phyloP scores from a whole-genome alignment of 179 eudicot genomes.

The Dionaea muscipula region DNA sequence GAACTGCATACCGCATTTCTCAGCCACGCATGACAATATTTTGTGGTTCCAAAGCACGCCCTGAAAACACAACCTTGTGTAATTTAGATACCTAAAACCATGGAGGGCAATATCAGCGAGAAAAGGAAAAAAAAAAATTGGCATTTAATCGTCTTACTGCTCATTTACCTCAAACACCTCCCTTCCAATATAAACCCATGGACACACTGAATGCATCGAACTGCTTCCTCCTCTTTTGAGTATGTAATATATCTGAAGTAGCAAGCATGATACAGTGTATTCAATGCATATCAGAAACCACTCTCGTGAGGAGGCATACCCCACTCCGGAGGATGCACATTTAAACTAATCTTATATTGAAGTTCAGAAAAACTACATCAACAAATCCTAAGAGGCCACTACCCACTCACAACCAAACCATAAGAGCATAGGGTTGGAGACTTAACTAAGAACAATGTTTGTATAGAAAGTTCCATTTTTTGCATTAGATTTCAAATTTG shows the following conservation, averaged over 20 bases:
- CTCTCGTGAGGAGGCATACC: too few relatives aligned
- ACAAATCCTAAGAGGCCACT: neutral
- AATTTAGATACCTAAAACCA: neutral
- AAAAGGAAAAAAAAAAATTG: neutral
- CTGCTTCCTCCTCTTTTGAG: conserved; percentile 88
- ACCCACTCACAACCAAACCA: neutral
- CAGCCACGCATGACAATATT: conserved; percentile 98
- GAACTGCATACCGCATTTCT: conserved; percentile 56
- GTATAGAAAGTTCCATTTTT: too few relatives aligned
- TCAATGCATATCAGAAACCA: too few relatives aligned
- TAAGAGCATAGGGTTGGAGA: neutral
- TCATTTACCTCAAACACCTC: conserved; percentile 55
- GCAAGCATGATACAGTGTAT: neutral
- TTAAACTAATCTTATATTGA: neutral
- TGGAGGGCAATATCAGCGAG: neutral
- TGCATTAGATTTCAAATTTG: too few relatives aligned
- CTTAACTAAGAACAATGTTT: neutral
- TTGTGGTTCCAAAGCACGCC: conserved; percentile 97
- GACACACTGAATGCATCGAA: conserved; percentile 87
- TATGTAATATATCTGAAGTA: conserved; percentile 71
- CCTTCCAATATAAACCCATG: conserved; percentile 80
- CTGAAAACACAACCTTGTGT: conserved; percentile 10
- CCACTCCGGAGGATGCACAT: too few relatives aligned
- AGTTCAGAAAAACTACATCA: neutral
- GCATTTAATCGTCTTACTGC: neutral